Evolutionary conservation across 2,329 filamentous ascomycete species (phyloP).

Genomic region (Penicillium frequentans): DNA sequence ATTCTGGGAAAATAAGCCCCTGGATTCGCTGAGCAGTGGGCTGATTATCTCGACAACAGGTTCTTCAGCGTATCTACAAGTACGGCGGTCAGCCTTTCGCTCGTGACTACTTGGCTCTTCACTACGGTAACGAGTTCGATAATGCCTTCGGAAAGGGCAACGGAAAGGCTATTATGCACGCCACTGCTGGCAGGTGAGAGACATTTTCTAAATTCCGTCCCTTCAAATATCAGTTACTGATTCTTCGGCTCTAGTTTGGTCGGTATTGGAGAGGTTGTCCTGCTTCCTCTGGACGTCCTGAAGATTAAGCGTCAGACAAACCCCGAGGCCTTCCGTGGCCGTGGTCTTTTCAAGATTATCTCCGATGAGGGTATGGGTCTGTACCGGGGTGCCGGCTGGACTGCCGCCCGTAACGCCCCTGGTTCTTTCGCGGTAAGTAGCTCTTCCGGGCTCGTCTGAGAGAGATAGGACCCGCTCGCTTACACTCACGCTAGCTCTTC

Average conservation of each 20-base stretch:
- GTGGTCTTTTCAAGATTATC: slow-evolving; percentile 86
- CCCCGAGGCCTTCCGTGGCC: slow-evolving; percentile 93
- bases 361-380: slow-evolving; percentile 92
- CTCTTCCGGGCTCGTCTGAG: slow-evolving; percentile 12
- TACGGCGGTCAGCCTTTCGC: slow-evolving; percentile 96
- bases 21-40: background rate
- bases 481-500: slow-evolving; percentile 65
- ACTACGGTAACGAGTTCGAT: slow-evolving; percentile 85
- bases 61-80: slow-evolving; percentile 97
- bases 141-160: slow-evolving; percentile 91
- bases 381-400: slow-evolving; percentile 97
- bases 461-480: background rate
- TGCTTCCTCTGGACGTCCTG: slow-evolving; percentile 91
- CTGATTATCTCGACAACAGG: slow-evolving; percentile 42
- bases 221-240: slow-evolving; percentile 3
- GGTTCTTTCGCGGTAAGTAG: slow-evolving; percentile 87
- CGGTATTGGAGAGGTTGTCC: slow-evolving; percentile 94
- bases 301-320: slow-evolving; percentile 99
- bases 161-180: slow-evolving; percentile 97
- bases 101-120: slow-evolving; percentile 77
- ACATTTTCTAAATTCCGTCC: background rate
- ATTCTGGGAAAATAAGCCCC: background rate
- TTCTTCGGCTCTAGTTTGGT: slow-evolving; percentile 64
- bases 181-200: slow-evolving; percentile 81
- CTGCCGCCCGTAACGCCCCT: slow-evolving; percentile 91